Evolutionary conservation across 371 early-diverging fungal species (phyloP), one percentile per base, ranked within the genome.

Genomic region (Mucor saturninus): DNA sequence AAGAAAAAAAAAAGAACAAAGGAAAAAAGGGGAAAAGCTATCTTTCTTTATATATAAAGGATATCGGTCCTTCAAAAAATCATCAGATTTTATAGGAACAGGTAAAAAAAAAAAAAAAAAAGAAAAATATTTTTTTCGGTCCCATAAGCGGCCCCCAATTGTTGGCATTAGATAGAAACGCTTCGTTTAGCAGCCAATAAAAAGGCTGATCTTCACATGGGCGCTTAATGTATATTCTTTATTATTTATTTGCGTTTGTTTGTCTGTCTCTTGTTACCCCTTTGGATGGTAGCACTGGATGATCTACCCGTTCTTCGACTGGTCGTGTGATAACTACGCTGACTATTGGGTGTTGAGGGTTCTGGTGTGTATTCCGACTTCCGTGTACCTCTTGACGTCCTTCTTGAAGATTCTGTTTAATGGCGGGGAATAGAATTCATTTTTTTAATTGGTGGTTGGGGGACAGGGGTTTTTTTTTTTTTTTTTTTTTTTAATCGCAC

Each of bases 291-390:
- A 21, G 43, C 14, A 58, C 50, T 64, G 28, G 64, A 56, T 32
- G 72, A 72, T 35, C 70, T 49, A 30, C 67, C 69, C 8, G 69
- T 39, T 62, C 61, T 42, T 35, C 60, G 54, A 0, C 54, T 57
- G 9, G 38, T 11, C 10, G 15, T 54, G 29, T 26, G 37, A 48
- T 13, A 21, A 30, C 50, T 39, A 39, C 57, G 61, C 13, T 42
- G 28, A 50, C 50, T 30, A 10, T 29, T 52, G 15, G 53, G 35
- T 2, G 68, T 39, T 8, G 57, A 26, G 29, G 73, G 71, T 21
- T 66, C 75, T 13, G 75, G 75, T 28, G 71, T 68, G 39, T 63
- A 65, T 54, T 69, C 70, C 21, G 68, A 66, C 59, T 61, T 71
- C 30, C 66, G 58, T 14, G 56, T 62, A 26, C 71, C 62, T 50